Evolutionary conservation across 1,139 yeast genomes (phyloP).

Genomic region (Lodderomyces orthopsilosis): DNA sequence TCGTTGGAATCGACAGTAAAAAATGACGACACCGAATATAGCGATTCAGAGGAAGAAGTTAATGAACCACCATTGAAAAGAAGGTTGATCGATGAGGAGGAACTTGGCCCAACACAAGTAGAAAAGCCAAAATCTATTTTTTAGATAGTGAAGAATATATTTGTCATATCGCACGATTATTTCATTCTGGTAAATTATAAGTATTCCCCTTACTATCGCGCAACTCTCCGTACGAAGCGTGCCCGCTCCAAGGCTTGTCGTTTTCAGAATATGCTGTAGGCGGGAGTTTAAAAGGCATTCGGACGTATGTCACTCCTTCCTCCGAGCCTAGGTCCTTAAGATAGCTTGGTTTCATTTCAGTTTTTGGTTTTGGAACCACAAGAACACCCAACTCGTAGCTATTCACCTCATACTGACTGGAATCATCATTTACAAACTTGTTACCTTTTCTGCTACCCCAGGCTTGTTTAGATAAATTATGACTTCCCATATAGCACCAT

Average conservation of each 20-base stretch:
- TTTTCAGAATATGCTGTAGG: conserved; percentile 32
- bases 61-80: conserved; percentile 10
- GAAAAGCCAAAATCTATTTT: conserved; percentile 37
- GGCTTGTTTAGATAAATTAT: conserved; percentile 64
- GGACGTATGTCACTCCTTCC: conserved; percentile 26
- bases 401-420: conserved; percentile 24
- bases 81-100: conserved; percentile 15
- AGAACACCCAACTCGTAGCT: conserved; percentile 63
- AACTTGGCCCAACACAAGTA: conserved; percentile 38
- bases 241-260: conserved; percentile 53
- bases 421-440: conserved; percentile 16
- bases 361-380: conserved; percentile 21
- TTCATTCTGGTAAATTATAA: conserved; percentile 13
- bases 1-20: conserved; percentile 1
- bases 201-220: conserved; percentile 21
- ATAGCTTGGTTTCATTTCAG: conserved; percentile 35
- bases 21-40: conserved; percentile 26
- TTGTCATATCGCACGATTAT: no score
- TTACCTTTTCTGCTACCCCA: conserved; percentile 54
- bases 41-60: conserved; percentile 18
- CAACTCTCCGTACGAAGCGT: conserved; percentile 20
- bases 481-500: conserved; percentile 68
- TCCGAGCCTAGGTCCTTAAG: conserved; percentile 30
- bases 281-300: conserved; percentile 57
- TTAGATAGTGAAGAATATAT: no score